Conservation (phyloP, 2,329 filamentous ascomycete species). For the Ciborinia camelliae region DNA sequence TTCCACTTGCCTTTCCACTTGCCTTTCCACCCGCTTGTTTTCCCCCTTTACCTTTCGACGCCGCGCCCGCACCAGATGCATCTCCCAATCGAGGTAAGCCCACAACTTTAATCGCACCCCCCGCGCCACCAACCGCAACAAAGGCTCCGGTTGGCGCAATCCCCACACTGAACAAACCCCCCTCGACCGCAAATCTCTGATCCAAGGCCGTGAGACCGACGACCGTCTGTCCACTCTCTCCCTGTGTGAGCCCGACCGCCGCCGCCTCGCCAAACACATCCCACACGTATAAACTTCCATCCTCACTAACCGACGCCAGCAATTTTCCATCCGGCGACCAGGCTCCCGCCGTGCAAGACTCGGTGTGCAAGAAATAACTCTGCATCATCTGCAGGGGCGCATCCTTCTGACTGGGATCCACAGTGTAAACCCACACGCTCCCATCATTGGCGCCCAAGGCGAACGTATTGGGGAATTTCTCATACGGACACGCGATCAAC, state of each 20-base stretch:
- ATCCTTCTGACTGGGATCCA: constrained; percentile 62
- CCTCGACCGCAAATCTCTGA: constrained; percentile 87
- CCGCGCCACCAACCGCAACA: constrained; percentile 82
- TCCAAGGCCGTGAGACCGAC: constrained; percentile 76
- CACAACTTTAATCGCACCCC: constrained; percentile 79
- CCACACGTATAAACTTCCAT: constrained; percentile 86
- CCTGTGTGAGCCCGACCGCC: constrained; percentile 53
- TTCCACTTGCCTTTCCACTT: constrained; percentile 42
- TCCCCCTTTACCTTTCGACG: constrained; percentile 31
- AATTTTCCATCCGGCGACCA: constrained; percentile 88
- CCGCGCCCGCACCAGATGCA: constrained; percentile 27
- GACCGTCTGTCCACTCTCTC: constrained; percentile 59
- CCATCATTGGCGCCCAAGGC: constrained; percentile 88
- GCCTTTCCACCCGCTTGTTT: constrained; percentile 40
- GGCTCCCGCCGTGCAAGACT: constrained; percentile 78
- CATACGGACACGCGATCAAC: constrained; percentile 71
- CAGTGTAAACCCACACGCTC: constrained; percentile 92
- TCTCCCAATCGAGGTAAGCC: constrained; percentile 64
- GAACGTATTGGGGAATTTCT: constrained; percentile 71
- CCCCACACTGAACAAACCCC: constrained; percentile 84
- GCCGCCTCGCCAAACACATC: constrained; percentile 49
- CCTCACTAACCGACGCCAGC: constrained; percentile 84
- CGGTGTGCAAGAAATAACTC: constrained; percentile 88
- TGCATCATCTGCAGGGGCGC: constrained; percentile 76
- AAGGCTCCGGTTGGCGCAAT: constrained; percentile 76